A percentile compares a stretch with the other conserved stretches of the same genome.
Evolutionary conservation across 2,329 filamentous ascomycete genomes (phyloP).

Genomic region (Penicillium hordei): DNA sequence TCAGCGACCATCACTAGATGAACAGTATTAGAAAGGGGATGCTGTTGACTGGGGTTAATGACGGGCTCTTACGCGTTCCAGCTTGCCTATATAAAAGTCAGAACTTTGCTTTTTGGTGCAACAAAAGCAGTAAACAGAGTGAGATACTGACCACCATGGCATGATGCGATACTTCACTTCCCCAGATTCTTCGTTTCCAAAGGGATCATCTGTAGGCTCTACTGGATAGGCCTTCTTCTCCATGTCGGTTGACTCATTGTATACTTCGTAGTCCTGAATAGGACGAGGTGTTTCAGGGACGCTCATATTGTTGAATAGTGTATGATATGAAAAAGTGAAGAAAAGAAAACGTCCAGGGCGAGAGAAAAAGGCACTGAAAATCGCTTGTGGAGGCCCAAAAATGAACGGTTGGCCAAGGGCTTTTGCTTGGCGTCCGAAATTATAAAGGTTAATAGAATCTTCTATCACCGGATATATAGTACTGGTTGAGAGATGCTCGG

Average conservation of each 20-base stretch:
- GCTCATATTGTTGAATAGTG: constrained; percentile 15
- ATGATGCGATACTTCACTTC: constrained; percentile 52
- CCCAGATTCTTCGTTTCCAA: constrained; percentile 37
- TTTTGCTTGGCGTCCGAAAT: constrained; percentile 20
- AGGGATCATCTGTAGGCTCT: constrained; percentile 30
- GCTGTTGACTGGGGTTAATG: background rate
- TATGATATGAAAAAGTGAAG: background rate
- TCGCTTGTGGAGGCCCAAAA: constrained; percentile 16
- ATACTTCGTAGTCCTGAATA: constrained; percentile 16
- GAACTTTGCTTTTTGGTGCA: background rate
- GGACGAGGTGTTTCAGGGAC: constrained; percentile 10
- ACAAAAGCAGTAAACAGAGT: background rate
- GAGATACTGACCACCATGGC: constrained; percentile 41
- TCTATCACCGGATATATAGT: background rate
- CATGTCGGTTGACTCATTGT: constrained; percentile 17
- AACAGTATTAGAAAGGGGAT: background rate
- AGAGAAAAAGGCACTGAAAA: constrained; percentile 16
- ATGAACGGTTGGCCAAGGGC: constrained; percentile 17
- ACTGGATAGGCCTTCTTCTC: constrained; percentile 18
- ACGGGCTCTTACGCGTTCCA: constrained; percentile 36
- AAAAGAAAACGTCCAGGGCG: constrained; percentile 4
- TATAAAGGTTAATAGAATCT: constrained; percentile 5
- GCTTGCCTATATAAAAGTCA: constrained; percentile 36
- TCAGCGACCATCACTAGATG: constrained; percentile 55
- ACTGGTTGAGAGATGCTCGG: background rate